Conservation (phyloP, 2,329 filamentous ascomycete genomes). For the Neopestalotiopsis clavispora region DNA sequence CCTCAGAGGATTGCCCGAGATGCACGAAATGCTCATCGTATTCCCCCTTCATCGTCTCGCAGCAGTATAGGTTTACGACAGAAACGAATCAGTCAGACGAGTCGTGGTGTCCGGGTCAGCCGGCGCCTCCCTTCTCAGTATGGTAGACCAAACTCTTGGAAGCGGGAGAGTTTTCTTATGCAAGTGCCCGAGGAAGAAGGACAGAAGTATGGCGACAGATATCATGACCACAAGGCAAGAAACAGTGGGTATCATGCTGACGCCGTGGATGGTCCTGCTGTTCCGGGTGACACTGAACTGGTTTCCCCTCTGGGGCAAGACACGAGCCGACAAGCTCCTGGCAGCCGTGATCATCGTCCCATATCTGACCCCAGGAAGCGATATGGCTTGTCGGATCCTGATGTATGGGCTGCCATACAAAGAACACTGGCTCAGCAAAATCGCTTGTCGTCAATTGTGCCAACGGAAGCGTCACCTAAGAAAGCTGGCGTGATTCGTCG, state of each 20-base stretch:
- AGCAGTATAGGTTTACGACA: conserved; percentile 40
- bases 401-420: conserved; percentile 49
- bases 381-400: conserved; percentile 40
- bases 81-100: conserved; percentile 39
- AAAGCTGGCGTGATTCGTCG: conserved; percentile 15
- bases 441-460: conserved; percentile 42
- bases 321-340: background rate
- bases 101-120: conserved; percentile 40
- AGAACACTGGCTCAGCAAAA: conserved; percentile 51
- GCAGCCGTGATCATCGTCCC: background rate
- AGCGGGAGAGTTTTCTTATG: conserved; percentile 26
- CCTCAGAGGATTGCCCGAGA: conserved; percentile 36
- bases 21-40: conserved; percentile 37
- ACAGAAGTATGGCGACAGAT: background rate
- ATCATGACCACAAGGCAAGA: conserved; percentile 8
- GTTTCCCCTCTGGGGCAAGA: background rate
- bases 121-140: conserved; percentile 32
- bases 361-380: conserved; percentile 32
- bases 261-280: background rate
- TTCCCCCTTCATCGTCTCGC: conserved; percentile 35
- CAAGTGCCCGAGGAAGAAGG: conserved; percentile 28
- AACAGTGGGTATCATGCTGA: background rate
- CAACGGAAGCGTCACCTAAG: conserved; percentile 22
- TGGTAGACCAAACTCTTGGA: conserved; percentile 19
- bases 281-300: background rate